These are phyloP conservation scores for Diplodia mutila DNA, from an alignment of 2,329 filamentous ascomycete species.

Conservation along the genomic window DNA sequence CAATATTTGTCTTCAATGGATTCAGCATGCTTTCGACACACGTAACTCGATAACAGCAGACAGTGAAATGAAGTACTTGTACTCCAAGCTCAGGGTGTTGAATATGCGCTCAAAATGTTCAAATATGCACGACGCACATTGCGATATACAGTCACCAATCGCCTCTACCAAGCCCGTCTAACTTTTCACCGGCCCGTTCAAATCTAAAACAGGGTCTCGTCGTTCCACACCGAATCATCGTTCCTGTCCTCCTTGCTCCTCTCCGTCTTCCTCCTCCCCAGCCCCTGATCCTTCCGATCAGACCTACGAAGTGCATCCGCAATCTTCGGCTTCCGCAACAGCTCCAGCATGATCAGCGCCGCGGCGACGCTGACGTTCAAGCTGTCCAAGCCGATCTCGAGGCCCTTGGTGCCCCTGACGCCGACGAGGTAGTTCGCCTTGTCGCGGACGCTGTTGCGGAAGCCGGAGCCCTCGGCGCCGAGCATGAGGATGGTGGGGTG, in stretches of 20 bases:
- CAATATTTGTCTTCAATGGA: neutral
- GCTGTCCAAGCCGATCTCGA: conserved; percentile 72
- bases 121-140: neutral
- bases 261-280: neutral
- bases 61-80: neutral
- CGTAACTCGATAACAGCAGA: neutral
- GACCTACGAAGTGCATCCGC: neutral
- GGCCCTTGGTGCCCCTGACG: conserved; percentile 59
- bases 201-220: neutral
- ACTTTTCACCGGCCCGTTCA: neutral
- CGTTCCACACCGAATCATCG: neutral
- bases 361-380: conserved; percentile 92
- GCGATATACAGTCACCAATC: neutral
- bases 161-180: neutral
- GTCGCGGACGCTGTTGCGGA: conserved; percentile 43
- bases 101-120: too few species aligned
- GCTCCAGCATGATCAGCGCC: conserved; percentile 72
- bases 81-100: neutral
- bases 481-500: conserved; percentile 79
- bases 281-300: neutral
- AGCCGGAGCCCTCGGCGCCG: conserved; percentile 40
- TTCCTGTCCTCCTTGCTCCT: too few species aligned
- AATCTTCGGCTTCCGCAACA: conserved; percentile 50
- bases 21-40: neutral
- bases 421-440: conserved; percentile 67